Evolutionary conservation across 2,329 filamentous ascomycete genomes (phyloP).

Genomic region (Penicillium sp.): DNA sequence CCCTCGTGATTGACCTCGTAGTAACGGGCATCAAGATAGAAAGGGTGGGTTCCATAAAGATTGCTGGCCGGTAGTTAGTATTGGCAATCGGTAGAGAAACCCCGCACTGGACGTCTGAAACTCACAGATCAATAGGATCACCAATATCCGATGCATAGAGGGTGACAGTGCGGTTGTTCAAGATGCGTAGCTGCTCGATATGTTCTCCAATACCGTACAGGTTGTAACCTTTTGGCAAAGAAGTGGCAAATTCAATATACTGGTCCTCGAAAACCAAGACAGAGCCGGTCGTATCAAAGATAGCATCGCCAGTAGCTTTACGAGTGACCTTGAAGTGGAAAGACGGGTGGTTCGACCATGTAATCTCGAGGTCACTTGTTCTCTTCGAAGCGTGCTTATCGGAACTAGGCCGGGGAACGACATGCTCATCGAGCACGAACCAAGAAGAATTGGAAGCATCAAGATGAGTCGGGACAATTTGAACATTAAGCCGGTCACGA

Average conservation of each 20-base stretch:
- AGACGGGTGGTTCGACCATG: slow-evolving; percentile 55
- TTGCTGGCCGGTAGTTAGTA: slow-evolving; percentile 44
- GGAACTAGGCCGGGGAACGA: slow-evolving; percentile 56
- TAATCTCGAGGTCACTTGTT: slow-evolving; percentile 48
- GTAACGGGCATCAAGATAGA: slow-evolving; percentile 77
- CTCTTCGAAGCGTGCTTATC: slow-evolving; percentile 41
- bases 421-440: slow-evolving; percentile 62
- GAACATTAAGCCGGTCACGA: slow-evolving; percentile 62
- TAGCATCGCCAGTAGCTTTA: slow-evolving; percentile 58
- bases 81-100: background rate
- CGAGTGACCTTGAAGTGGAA: slow-evolving; percentile 57
- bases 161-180: slow-evolving; percentile 67
- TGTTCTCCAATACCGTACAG: slow-evolving; percentile 71
- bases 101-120: background rate
- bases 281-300: slow-evolving; percentile 64
- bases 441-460: slow-evolving; percentile 60
- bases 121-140: slow-evolving; percentile 49
- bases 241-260: slow-evolving; percentile 68
- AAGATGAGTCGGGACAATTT: slow-evolving; percentile 64
- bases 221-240: slow-evolving; percentile 67
- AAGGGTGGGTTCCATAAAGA: slow-evolving; percentile 71
- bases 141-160: slow-evolving; percentile 66
- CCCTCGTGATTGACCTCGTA: slow-evolving; percentile 55
- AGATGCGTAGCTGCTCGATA: slow-evolving; percentile 67
- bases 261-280: slow-evolving; percentile 71